phyloP scores from a whole-genome alignment of 192 early-diverging fungal species.

The Backusella tuberculispora region DNA sequence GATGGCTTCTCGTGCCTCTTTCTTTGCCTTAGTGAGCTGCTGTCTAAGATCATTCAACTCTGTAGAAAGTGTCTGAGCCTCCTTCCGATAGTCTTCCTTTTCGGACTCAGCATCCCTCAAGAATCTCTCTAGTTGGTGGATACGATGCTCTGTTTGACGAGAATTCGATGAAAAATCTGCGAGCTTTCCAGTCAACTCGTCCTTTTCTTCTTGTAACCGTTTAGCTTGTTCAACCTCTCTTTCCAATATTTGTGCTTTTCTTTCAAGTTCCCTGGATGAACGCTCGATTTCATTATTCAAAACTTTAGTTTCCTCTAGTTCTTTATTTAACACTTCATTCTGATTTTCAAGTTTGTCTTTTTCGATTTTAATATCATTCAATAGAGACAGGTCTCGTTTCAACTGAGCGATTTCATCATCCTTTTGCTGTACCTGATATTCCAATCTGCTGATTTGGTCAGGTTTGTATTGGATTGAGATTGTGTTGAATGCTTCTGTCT shows the following conservation, averaged over 20 bases:
- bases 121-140: neutral
- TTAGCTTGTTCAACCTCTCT: neutral
- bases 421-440: neutral
- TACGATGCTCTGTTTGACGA: neutral
- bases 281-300: neutral
- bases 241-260: neutral
- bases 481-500: neutral
- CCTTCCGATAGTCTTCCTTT: neutral
- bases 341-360: neutral
- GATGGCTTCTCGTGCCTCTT: neutral
- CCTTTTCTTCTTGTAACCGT: neutral
- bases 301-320: neutral
- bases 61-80: neutral
- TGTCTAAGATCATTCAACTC: constrained; percentile 1
- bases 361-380: neutral
- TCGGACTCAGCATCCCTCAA: neutral
- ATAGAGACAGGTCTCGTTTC: neutral
- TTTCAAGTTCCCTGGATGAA: neutral
- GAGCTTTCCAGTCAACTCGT: neutral
- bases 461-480: neutral
- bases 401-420: neutral
- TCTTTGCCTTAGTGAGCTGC: neutral
- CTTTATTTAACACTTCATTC: neutral
- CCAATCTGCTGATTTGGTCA: neutral
- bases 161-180: neutral